Percentiles rank a stretch among this genome's conserved stretches.
These are phyloP conservation scores for Pseudoscleropodium purum DNA, from an alignment of 225 moss, liverwort and hornwort genomes.

Conservation along the genomic window DNA sequence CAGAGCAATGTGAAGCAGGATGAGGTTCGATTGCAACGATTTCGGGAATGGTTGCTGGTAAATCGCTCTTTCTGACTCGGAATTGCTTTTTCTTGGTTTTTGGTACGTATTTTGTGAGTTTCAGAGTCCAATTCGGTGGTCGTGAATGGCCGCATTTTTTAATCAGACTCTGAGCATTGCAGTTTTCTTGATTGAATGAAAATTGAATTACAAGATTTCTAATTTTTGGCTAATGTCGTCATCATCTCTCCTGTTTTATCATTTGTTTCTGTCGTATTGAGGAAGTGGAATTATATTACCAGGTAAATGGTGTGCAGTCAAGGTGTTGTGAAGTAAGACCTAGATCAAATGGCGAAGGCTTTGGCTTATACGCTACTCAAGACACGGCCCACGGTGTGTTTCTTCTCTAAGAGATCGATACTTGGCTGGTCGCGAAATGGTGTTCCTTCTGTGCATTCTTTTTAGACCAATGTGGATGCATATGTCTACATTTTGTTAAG, in stretches of 20 bases:
- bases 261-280: not conserved
- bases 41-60: slow-evolving; percentile 64
- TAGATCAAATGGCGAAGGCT: slow-evolving; percentile 33
- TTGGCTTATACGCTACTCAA: slow-evolving; percentile 54
- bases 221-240: not conserved
- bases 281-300: not conserved
- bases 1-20: not conserved
- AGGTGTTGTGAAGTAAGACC: slow-evolving; percentile 50
- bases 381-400: slow-evolving; percentile 27
- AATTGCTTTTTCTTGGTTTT: not conserved
- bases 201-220: not conserved
- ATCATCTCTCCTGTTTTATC: not conserved
- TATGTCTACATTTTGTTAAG: not conserved
- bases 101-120: not conserved
- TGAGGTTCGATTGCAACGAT: slow-evolving; percentile 23
- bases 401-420: not conserved
- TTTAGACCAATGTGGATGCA: not conserved
- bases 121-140: not conserved
- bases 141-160: not conserved
- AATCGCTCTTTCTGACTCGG: not conserved
- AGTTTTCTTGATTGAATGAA: not conserved
- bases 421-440: not conserved
- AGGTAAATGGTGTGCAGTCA: slow-evolving; percentile 63
- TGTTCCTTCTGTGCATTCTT: not conserved
- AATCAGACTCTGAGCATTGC: not conserved